These are phyloP conservation scores for Tulasnella sp. DNA, from an alignment of 768 basidiomycete genomes.

Conservation along the genomic window DNA sequence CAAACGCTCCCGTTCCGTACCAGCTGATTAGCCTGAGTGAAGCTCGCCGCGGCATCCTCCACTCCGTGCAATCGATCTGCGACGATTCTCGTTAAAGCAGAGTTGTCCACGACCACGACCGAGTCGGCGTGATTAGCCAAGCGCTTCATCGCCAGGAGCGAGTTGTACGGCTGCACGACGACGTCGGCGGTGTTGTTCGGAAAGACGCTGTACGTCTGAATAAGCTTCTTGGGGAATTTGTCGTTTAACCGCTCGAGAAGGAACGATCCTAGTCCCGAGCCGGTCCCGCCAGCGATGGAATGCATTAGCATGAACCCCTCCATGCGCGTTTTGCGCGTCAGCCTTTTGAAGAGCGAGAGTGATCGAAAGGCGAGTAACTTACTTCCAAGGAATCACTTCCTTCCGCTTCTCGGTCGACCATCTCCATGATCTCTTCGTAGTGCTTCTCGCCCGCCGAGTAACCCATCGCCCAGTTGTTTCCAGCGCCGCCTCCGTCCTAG, in stretches of 20 bases:
- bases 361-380: neutral
- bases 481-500: slow-evolving; percentile 91
- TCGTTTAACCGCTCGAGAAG: slow-evolving; percentile 94
- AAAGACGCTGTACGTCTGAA: slow-evolving; percentile 98
- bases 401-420: slow-evolving; percentile 97
- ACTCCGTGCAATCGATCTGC: slow-evolving; percentile 79
- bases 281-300: slow-evolving; percentile 97
- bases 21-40: slow-evolving; percentile 89
- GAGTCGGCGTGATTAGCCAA: slow-evolving; percentile 95
- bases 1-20: slow-evolving; percentile 42
- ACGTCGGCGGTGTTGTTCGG: slow-evolving; percentile 91
- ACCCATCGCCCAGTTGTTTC: slow-evolving; percentile 98
- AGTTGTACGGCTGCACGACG: slow-evolving; percentile 98
- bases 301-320: slow-evolving; percentile 99
- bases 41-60: slow-evolving; percentile 67
- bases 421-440: slow-evolving; percentile 97
- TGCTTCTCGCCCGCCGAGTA: slow-evolving; percentile 84
- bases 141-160: slow-evolving; percentile 85
- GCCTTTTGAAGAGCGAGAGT: neutral
- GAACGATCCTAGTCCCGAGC: slow-evolving; percentile 97
- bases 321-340: slow-evolving; percentile 8
- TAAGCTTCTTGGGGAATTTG: slow-evolving; percentile 97
- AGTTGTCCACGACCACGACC: slow-evolving; percentile 95
- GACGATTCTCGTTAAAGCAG: slow-evolving; percentile 86
- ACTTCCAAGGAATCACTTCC: slow-evolving; percentile 84